Conservation (phyloP, 2,329 filamentous ascomycete species). For the Pseudogymnoascus sp. region DNA sequence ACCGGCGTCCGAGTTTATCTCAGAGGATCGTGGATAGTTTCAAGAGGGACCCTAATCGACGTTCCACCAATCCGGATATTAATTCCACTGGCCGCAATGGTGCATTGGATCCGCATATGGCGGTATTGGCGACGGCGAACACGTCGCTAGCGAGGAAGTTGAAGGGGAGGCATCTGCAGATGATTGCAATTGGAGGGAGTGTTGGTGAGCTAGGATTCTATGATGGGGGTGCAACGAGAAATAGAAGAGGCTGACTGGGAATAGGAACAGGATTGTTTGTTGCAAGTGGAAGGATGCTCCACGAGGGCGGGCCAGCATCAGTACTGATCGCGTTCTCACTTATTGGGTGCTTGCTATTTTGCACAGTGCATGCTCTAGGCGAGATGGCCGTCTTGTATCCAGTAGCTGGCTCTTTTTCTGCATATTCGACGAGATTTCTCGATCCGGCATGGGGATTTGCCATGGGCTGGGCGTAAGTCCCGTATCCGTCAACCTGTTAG, state of each 20-base stretch:
- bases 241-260: constrained; percentile 1
- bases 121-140: constrained; percentile 56
- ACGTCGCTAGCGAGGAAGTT: constrained; percentile 68
- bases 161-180: constrained; percentile 63
- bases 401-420: not conserved
- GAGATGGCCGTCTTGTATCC: constrained; percentile 73
- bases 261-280: constrained; percentile 78
- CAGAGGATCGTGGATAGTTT: constrained; percentile 18
- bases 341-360: constrained; percentile 82
- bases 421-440: constrained; percentile 65
- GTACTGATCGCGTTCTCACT: constrained; percentile 69
- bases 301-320: constrained; percentile 67
- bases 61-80: not conserved
- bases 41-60: constrained; percentile 30
- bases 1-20: not conserved
- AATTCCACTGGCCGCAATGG: constrained; percentile 27
- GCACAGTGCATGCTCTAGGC: constrained; percentile 82
- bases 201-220: constrained; percentile 48
- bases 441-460: constrained; percentile 93
- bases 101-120: constrained; percentile 53
- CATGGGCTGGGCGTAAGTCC: no score
- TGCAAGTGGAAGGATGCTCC: constrained; percentile 64
- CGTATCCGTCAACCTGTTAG: no score
- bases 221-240: not conserved
- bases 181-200: constrained; percentile 38